Conservation (phyloP, 2,329 filamentous ascomycete species). For the Juglanconis juglandina region DNA sequence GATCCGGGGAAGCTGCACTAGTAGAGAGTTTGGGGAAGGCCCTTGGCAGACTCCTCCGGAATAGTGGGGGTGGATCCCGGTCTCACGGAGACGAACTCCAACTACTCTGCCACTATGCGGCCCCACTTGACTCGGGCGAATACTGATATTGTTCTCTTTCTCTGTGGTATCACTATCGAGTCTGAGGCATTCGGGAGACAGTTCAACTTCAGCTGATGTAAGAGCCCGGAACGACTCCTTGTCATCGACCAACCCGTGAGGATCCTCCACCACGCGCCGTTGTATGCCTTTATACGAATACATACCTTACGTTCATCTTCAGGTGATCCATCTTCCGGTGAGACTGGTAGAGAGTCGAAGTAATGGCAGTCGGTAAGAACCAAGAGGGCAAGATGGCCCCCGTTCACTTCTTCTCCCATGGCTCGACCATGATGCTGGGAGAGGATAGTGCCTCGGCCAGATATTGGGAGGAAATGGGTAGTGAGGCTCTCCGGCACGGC, state of each 20-base stretch:
- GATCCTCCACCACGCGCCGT: no score
- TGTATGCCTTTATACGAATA: no score
- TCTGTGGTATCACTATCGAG: background rate
- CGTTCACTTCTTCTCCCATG: conserved; percentile 67
- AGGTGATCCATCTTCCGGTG: no score
- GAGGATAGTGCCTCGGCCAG: conserved; percentile 58
- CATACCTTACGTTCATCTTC: no score
- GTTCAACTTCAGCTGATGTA: background rate
- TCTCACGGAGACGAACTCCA: background rate
- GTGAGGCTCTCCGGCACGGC: conserved; percentile 55
- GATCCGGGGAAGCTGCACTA: background rate
- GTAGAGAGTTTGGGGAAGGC: background rate
- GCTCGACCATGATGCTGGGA: conserved; percentile 69
- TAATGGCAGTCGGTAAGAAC: conserved; percentile 3
- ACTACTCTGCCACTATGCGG: background rate
- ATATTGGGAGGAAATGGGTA: conserved; percentile 65
- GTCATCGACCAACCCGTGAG: no score
- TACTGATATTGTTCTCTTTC: background rate
- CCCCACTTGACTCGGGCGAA: background rate
- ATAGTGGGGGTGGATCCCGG: conserved; percentile 9
- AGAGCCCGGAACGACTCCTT: background rate
- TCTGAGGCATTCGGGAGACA: background rate
- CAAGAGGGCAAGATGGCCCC: conserved; percentile 37
- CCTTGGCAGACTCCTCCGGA: background rate
- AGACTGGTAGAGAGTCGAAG: background rate